Base-by-base conservation (phyloP, 1,284 basidiomycete genomes). In the Peniophora sp. region DNA sequence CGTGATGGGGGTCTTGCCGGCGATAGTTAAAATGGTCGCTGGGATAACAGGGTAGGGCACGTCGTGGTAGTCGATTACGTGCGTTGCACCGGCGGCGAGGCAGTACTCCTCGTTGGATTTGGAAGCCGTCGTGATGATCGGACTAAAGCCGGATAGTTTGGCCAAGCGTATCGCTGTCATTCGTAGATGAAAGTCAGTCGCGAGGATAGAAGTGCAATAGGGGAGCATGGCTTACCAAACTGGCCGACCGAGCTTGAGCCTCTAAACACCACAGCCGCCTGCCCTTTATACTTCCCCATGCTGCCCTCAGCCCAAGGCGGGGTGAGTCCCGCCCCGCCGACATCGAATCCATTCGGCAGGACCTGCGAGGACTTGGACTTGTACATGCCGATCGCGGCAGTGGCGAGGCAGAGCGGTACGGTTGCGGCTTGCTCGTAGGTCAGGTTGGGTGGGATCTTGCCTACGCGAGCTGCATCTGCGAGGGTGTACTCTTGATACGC, bases 81-180 rank as follows among this genome's bases (percentile, higher is more conserved):
- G 68, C 10, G 66, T 66, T 3, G 69, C 72, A 8, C 71, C 71
- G 35, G 67, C 58, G 0, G 58, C 56, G 50, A 63, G 64, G 55
- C 68, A 58, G 43, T 62, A 60, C 2, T 51, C 61, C 11, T 56
- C 57, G 56, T 71, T 67, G 46, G 60, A 58, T 3, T 58, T 54
- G 3, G 69, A 70, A 2, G 67, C 62, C 5, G 69, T 70, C 9
- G 65, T 58, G 55, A 70, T 61, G 53, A 69, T 65, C 2, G 62
- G 64, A 22, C 51, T 51, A 60, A 67, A 66, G 3, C 67, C 66
- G 1, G 63, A 59, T 12, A 67, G 55, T 53, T 61, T 65, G 9
- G 65, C 61, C 17, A 70, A 53, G 50, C 71, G 70, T 24, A 71
- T 61, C 10, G 55, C 61, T 63, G 9, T 2, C 20, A 2, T 2